Percentiles rank a stretch among this genome's conserved stretches.
Conservation (phyloP, 306 rosid genomes). For the Spatholobus suberectus region DNA sequence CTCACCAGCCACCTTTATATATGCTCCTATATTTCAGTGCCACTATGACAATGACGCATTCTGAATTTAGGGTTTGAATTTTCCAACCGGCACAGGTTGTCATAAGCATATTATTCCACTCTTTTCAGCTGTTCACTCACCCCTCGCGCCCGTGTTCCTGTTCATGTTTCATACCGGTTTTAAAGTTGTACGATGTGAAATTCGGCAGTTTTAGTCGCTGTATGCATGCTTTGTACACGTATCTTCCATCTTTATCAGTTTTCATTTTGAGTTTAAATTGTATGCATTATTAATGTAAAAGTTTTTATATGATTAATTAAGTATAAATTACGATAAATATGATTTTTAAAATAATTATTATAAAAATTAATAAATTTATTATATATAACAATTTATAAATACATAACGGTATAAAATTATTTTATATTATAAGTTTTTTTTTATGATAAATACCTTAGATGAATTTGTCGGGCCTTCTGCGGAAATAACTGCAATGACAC, state of each 20-base stretch:
- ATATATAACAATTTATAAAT: too few relatives aligned
- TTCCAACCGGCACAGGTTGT: constrained; percentile 6
- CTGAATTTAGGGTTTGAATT: constrained; percentile 18
- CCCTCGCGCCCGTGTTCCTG: background rate
- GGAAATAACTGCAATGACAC: background rate
- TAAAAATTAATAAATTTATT: too few relatives aligned
- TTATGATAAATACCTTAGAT: too few relatives aligned
- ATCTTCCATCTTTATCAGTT: background rate
- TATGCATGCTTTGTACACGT: background rate
- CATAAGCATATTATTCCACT: constrained; percentile 3
- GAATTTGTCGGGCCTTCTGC: background rate
- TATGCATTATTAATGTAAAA: too few relatives aligned
- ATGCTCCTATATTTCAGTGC: constrained; percentile 27
- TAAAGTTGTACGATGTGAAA: too few relatives aligned
- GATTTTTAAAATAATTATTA: too few relatives aligned
- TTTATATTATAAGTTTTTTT: too few relatives aligned
- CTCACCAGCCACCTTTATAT: constrained; percentile 12
- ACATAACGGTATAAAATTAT: too few relatives aligned
- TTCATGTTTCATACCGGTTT: constrained; percentile 10
- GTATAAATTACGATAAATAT: too few relatives aligned
- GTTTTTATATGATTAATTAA: too few relatives aligned
- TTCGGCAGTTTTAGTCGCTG: too few relatives aligned
- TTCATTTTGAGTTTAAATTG: background rate
- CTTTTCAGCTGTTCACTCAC: background rate
- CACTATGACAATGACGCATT: constrained; percentile 31